Conservation (phyloP, 257 asterid species). For the Lycium ferocissimum region DNA sequence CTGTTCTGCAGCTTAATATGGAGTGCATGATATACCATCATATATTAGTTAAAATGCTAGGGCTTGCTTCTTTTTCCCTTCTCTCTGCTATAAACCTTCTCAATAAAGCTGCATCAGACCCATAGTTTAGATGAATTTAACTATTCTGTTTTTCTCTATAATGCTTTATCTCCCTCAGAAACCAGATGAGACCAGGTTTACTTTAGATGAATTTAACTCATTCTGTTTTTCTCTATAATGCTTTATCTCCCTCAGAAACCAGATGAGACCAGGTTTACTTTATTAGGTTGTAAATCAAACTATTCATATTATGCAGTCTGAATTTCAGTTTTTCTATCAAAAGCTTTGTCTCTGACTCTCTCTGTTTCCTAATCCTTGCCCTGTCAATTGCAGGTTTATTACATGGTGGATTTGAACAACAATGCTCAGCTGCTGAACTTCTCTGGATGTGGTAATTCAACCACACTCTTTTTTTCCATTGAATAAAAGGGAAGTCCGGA, state of each 20-base stretch:
- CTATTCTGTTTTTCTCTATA: neutral
- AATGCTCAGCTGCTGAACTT: slow-evolving; percentile 76
- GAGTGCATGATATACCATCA: slow-evolving; percentile 1
- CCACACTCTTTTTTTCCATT: neutral
- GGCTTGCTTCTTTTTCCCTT: neutral
- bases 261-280: slow-evolving; percentile 1
- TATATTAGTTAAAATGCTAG: slow-evolving; percentile 12
- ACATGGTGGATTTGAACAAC: slow-evolving; percentile 79
- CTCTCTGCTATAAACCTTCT: slow-evolving; percentile 1
- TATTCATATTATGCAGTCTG: slow-evolving; percentile 7
- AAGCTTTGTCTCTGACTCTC: neutral
- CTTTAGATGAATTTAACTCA: neutral
- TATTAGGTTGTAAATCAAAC: slow-evolving; percentile 2
- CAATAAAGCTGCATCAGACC: neutral
- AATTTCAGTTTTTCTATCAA: neutral
- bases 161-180: neutral
- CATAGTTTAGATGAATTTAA: neutral
- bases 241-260: neutral
- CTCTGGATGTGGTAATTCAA: slow-evolving; percentile 93
- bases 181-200: neutral
- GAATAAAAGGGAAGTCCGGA: slow-evolving; percentile 16
- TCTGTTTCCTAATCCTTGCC: neutral
- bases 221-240: neutral
- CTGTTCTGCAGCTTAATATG: neutral
- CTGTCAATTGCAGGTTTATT: slow-evolving; percentile 69